phyloP scores from a whole-genome alignment of 2,329 filamentous ascomycete species.

The Exserohilum rostratum region DNA sequence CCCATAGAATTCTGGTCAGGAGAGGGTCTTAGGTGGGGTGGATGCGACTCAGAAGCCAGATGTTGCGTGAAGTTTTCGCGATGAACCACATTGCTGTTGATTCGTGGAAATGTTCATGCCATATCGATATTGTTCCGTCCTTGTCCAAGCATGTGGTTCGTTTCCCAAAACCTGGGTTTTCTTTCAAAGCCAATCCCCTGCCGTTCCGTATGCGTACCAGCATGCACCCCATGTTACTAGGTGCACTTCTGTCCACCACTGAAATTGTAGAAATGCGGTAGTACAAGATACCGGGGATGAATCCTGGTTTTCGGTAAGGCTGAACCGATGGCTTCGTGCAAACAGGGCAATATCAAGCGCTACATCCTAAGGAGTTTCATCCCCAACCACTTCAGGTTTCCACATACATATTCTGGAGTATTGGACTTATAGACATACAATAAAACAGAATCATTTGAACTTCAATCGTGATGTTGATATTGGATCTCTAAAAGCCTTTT shows the following conservation, averaged over 20 bases:
- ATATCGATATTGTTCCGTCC: constrained; percentile 3
- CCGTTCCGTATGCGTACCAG: constrained; percentile 1
- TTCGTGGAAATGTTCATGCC: constrained; percentile 5
- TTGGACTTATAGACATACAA: too few species aligned
- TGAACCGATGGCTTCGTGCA: not conserved
- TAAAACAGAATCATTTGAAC: too few species aligned
- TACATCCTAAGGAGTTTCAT: not conserved
- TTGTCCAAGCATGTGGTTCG: not conserved
- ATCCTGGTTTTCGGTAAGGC: not conserved
- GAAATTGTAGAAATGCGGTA: not conserved
- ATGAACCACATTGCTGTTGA: not conserved
- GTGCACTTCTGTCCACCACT: constrained; percentile 3
- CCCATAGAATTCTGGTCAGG: not conserved
- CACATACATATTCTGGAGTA: not conserved
- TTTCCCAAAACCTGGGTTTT: constrained; percentile 6
- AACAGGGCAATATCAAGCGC: not conserved
- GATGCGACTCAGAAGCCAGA: not conserved
- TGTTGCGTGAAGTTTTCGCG: not conserved
- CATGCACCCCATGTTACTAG: constrained; percentile 5
- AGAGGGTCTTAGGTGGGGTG: not conserved
- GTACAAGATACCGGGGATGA: not conserved
- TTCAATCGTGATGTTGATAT: too few species aligned
- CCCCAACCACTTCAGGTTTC: too few species aligned
- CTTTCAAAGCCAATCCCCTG: not conserved
- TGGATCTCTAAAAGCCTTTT: too few species aligned